A percentile compares a stretch with the other conserved stretches of the same genome.
Evolutionary conservation across 1,139 yeast species (phyloP).

Genomic region (Spencermartinsiella ligniputridi): DNA sequence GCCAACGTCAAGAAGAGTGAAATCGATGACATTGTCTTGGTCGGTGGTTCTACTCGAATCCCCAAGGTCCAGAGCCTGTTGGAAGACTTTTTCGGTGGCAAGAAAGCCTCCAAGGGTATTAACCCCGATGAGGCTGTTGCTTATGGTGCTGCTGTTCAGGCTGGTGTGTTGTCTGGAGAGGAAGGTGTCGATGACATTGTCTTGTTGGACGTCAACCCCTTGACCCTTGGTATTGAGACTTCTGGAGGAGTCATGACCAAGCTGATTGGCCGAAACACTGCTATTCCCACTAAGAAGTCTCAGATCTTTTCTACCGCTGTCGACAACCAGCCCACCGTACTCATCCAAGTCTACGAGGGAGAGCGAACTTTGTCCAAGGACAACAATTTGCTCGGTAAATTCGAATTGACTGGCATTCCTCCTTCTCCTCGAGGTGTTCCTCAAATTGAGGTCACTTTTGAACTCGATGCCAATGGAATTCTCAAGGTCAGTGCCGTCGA

Average conservation of each 20-base stretch:
- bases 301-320: constrained; percentile 88
- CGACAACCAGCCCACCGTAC: constrained; percentile 92
- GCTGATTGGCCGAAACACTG: constrained; percentile 86
- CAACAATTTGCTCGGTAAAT: constrained; percentile 91
- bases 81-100: constrained; percentile 84
- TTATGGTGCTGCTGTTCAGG: constrained; percentile 98
- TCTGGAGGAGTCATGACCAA: constrained; percentile 95
- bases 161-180: constrained; percentile 92
- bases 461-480: constrained; percentile 89
- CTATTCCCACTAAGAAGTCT: constrained; percentile 90
- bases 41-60: constrained; percentile 98
- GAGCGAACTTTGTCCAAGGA: constrained; percentile 92
- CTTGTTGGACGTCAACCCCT: constrained; percentile 87
- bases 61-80: constrained; percentile 93
- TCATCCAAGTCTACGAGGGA: constrained; percentile 91
- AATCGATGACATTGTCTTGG: constrained; percentile 87
- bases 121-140: constrained; percentile 99
- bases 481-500: constrained; percentile 91
- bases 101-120: constrained; percentile 92
- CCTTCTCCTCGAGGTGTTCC: constrained; percentile 98
- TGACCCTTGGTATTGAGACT: constrained; percentile 90
- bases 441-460: constrained; percentile 90
- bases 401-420: constrained; percentile 87
- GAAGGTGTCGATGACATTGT: constrained; percentile 78
- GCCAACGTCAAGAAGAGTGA: constrained; percentile 79